Evolutionary conservation across 2,329 filamentous ascomycete genomes (phyloP).

Genomic region (Cladosporium phlei): DNA sequence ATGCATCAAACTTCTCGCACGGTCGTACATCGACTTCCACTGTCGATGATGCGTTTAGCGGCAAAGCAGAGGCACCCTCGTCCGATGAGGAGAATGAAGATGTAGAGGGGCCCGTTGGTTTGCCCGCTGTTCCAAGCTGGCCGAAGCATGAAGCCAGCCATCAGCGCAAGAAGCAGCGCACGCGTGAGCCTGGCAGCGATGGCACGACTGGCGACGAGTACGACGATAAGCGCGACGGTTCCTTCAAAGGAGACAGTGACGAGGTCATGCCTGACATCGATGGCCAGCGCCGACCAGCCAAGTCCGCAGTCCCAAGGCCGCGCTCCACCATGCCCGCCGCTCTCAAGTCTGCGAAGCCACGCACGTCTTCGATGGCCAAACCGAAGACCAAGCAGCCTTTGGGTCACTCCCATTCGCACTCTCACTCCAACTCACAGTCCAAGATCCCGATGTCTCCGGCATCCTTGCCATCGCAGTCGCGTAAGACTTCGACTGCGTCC

Average conservation of each 20-base stretch:
- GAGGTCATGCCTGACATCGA: conserved; percentile 28
- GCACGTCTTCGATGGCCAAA: conserved; percentile 47
- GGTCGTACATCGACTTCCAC: conserved; percentile 91
- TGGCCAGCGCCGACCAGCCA: conserved; percentile 33
- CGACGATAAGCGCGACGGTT: conserved; percentile 48
- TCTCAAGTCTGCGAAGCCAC: conserved; percentile 38
- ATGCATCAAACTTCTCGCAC: conserved; percentile 89
- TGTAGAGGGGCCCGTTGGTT: conserved; percentile 67
- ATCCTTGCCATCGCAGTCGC: conserved; percentile 63
- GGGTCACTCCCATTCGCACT: conserved; percentile 10
- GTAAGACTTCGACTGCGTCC: conserved; percentile 65
- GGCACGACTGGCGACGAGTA: conserved; percentile 59
- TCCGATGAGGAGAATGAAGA: conserved; percentile 66
- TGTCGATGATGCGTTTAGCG: conserved; percentile 87
- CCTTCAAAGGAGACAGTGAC: conserved; percentile 54
- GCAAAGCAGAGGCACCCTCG: conserved; percentile 76
- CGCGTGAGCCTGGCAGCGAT: conserved; percentile 50
- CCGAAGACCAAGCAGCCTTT: conserved; percentile 44
- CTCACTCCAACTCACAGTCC: conserved; percentile 17
- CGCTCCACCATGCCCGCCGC: conserved; percentile 30
- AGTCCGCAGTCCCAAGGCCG: conserved; percentile 39
- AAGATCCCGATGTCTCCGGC: conserved; percentile 50
- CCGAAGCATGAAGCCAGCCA: conserved; percentile 25
- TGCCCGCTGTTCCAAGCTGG: conserved; percentile 27
- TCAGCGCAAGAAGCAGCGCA: conserved; percentile 34